Base-by-base conservation (phyloP, 1,284 basidiomycete species). In the Irpex rosettiformis region DNA sequence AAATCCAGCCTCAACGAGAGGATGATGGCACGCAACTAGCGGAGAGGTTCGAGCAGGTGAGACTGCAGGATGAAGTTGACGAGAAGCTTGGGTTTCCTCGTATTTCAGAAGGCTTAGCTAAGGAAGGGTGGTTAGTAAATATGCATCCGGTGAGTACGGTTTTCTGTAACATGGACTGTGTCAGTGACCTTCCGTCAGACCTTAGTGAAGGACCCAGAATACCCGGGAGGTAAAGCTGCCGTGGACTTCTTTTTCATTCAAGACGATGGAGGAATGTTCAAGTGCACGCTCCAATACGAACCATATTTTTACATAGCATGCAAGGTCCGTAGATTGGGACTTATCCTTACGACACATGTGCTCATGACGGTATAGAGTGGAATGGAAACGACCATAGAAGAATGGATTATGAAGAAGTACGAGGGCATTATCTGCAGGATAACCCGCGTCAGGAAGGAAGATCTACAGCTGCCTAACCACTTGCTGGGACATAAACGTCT, bases 231-330 rank as follows among this genome's bases (percentile, higher is more conserved):
- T 16, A 88, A 86, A 64, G 91, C 93, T 4, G 95, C 90, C 8
- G 96, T 99, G 8, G 96, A 99, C 69, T 98, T 89, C 67, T 98
- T 98, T 73, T 99, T 99, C 68, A 94, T 99, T 65, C 88, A 98
- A 75, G 96, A 99, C 68, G 95, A 98, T 63, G 96, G 96, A 3
- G 85, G 83, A 30, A 93, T 93, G 86, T 99, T 99, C 82, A 99
- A 99, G 72, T 89, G 86, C 64, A 99, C 96, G 1, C 81, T 93
- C 60, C 83, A 88, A 56, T 96, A 96, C 68, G 93, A 98, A 70
- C 97, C 97, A 0, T 99, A 99, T 73, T 98, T 99, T 68, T 85
- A 84, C 64, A 89, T 99, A 62, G 89, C 89, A 2, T 96, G 92
- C 84, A 88, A 94, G 78, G 94, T 94, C 61, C 54, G 83, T 72